Percentiles rank a stretch among this genome's conserved stretches.
phyloP scores from a whole-genome alignment of 2,329 filamentous ascomycete genomes.

The Fusarium sp. region DNA sequence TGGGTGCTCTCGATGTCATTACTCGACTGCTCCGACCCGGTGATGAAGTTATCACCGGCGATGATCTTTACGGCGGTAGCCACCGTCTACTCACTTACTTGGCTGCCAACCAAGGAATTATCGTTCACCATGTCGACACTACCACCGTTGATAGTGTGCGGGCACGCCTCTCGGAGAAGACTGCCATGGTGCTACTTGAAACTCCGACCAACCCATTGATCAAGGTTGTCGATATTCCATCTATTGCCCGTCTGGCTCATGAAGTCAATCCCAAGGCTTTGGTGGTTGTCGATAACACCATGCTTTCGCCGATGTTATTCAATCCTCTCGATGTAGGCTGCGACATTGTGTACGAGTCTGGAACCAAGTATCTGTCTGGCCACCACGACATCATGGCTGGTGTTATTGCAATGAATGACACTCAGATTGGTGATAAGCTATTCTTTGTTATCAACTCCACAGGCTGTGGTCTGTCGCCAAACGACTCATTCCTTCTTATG shows the following conservation, averaged over 20 bases:
- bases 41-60: conserved; percentile 96
- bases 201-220: conserved; percentile 98
- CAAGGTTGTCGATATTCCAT: conserved; percentile 93
- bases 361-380: conserved; percentile 96
- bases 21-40: conserved; percentile 89
- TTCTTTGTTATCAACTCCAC: conserved; percentile 98
- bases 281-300: conserved; percentile 97
- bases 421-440: conserved; percentile 83
- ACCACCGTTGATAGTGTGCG: conserved; percentile 79
- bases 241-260: conserved; percentile 82
- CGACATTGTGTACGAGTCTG: conserved; percentile 96
- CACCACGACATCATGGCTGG: conserved; percentile 99
- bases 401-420: conserved; percentile 90
- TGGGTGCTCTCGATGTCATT: conserved; percentile 97
- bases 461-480: conserved; percentile 91
- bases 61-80: conserved; percentile 96
- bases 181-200: conserved; percentile 94
- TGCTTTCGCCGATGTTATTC: conserved; percentile 94
- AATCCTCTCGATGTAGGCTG: conserved; percentile 95
- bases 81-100: conserved; percentile 94
- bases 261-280: conserved; percentile 80
- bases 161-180: conserved; percentile 78
- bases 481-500: conserved; percentile 96
- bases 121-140: conserved; percentile 97
- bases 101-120: conserved; percentile 86